phyloP scores from a whole-genome alignment of 495 filamentous ascomycete genomes.

The Physcia stellaris region DNA sequence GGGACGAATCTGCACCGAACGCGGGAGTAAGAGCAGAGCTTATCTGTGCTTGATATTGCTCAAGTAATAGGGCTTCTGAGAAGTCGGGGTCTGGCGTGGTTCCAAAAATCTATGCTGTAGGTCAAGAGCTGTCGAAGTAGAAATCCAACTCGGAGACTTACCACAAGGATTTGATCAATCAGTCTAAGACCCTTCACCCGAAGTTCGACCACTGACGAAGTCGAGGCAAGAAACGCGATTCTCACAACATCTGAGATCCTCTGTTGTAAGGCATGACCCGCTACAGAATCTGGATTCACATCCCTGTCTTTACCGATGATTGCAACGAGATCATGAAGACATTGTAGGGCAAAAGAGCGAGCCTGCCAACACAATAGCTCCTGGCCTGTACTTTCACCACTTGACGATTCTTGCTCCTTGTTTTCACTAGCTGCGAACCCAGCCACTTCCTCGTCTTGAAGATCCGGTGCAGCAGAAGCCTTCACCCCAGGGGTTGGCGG shows the following conservation, averaged over 20 bases:
- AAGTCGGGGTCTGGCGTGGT: constrained; percentile 94
- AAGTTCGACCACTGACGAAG: constrained; percentile 78
- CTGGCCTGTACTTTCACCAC: constrained; percentile 51
- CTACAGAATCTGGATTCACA: constrained; percentile 53
- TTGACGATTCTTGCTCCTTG: constrained; percentile 44
- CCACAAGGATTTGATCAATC: constrained; percentile 77
- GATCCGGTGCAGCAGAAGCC: constrained; percentile 45
- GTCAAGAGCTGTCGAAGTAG: too few species aligned
- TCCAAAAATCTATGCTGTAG: constrained; percentile 79
- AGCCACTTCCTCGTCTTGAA: constrained; percentile 92
- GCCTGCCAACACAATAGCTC: constrained; percentile 94
- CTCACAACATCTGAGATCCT: constrained; percentile 87
- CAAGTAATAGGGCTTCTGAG: constrained; percentile 82
- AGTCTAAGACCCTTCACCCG: constrained; percentile 83
- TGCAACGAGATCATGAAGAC: constrained; percentile 69
- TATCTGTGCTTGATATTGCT: constrained; percentile 98
- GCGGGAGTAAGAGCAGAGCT: constrained; percentile 92
- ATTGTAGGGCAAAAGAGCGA: constrained; percentile 84
- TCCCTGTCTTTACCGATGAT: constrained; percentile 60
- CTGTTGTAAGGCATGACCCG: constrained; percentile 62
- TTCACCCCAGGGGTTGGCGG: constrained; percentile 34
- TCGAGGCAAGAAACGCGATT: constrained; percentile 96
- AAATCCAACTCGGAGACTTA: constrained; percentile 12
- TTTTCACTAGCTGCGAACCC: constrained; percentile 71
- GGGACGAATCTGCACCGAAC: constrained; percentile 90